Base-by-base conservation (phyloP, 2,329 filamentous ascomycete species). In the Aspergillus sergii region DNA sequence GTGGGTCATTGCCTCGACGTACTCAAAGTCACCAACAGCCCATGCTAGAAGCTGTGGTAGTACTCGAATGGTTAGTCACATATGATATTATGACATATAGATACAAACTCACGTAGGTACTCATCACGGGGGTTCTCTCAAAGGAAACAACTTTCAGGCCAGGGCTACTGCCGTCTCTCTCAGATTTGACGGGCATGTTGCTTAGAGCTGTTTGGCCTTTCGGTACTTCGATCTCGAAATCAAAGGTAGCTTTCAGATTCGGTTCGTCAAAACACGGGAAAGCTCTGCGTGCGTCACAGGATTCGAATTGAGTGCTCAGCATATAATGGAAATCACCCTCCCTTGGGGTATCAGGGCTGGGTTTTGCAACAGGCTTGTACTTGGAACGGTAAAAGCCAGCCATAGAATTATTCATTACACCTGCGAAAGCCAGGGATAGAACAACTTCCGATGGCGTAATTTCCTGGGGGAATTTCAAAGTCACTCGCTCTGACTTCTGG, bases 241-340 rank as follows among this genome's bases (percentile, higher is more conserved):
- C 94, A 74, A 97, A 98, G 2, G 93, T 94, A 12, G 95, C 93
- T 82, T 99, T 99, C 68, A 98, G 86, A 73, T 96, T 97, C 48
- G 95, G 95, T 82, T 99, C 95, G 75, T 99, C 95, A 74, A 98
- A 98, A 82, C 95, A 99, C 55, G 95, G 95, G 81, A 99, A 97
- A 10, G 95, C 94, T 69, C 94, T 87, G 68, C 95, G 90, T 65
- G 95, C 95, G 80, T 99, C 95, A 74, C 93, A 97, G 53, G 94
- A 91, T 83, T 99, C 95, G 75, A 99, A 99, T 77, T 99, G 95
- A 56, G 95, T 99, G 82, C 92, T 96, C 79, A 97, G 84, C 91
- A 94, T 94, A 71, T 81, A 88, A 75, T 88, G 82, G 70, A 85
- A 83, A 60, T 88, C 85, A 55, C 82, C 84, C 62, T 88, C 93